phyloP scores from a whole-genome alignment of 2,329 filamentous ascomycete species.

The Fusarium mexicanum region DNA sequence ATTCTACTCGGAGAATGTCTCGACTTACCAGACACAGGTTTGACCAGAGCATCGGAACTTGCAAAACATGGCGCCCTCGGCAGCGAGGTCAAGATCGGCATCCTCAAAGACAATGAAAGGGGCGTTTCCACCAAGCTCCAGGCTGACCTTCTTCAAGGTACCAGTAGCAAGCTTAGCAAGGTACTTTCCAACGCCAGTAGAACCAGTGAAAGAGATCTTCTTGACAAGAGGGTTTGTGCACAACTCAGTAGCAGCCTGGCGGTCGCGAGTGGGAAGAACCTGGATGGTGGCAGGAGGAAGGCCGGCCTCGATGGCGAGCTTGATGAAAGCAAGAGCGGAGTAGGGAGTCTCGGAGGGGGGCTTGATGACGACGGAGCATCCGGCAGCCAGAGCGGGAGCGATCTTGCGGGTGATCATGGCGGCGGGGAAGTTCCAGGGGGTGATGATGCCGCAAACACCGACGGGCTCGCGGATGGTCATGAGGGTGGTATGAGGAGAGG shows the following conservation, averaged over 20 bases:
- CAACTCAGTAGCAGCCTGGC: constrained; percentile 46
- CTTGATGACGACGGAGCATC: constrained; percentile 80
- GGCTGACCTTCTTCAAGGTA: constrained; percentile 71
- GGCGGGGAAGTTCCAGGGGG: constrained; percentile 49
- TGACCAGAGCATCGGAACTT: constrained; percentile 61
- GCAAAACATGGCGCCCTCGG: constrained; percentile 60
- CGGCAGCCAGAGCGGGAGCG: constrained; percentile 71
- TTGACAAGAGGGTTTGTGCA: constrained; percentile 43
- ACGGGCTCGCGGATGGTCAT: constrained; percentile 71
- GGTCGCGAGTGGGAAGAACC: constrained; percentile 43
- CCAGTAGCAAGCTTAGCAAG: constrained; percentile 69
- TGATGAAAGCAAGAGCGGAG: constrained; percentile 75
- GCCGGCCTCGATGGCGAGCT: constrained; percentile 76
- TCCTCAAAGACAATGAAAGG: constrained; percentile 73
- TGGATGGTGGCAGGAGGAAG: constrained; percentile 61
- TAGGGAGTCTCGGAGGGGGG: constrained; percentile 79
- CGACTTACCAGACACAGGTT: constrained; percentile 65
- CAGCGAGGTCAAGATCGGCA: constrained; percentile 70
- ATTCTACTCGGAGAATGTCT: no score
- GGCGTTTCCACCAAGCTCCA: constrained; percentile 78
- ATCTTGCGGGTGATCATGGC: constrained; percentile 52
- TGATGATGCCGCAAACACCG: constrained; percentile 57
- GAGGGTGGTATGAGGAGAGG: constrained; percentile 70
- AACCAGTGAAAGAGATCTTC: constrained; percentile 77
- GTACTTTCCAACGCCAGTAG: constrained; percentile 69